phyloP scores from a whole-genome alignment of 1,139 yeast genomes.

The Debaryomyces robertsiae region DNA sequence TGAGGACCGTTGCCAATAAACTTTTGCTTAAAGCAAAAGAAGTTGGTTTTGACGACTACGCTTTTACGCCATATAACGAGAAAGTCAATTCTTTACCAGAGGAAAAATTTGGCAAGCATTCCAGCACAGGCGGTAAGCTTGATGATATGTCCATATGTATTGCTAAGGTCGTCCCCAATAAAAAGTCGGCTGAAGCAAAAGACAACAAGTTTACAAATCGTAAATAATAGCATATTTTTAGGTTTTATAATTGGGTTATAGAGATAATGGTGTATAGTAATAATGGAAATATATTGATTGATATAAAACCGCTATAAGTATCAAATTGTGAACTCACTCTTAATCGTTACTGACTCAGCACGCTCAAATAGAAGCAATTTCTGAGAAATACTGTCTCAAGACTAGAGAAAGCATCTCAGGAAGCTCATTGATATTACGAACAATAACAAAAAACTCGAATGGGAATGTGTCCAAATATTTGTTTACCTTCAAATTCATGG shows the following conservation, averaged over 20 bases:
- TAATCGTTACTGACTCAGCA: no score
- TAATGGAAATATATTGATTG: no score
- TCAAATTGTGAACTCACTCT: no score
- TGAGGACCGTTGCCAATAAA: conserved; percentile 43
- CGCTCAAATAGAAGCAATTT: conserved; percentile 41
- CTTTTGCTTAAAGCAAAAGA: conserved; percentile 49
- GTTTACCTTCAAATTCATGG: conserved; percentile 71
- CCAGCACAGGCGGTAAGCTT: conserved; percentile 54
- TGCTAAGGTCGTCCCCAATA: conserved; percentile 42
- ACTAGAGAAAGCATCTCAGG: conserved; percentile 91
- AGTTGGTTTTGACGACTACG: conserved; percentile 56
- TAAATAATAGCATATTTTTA: background rate
- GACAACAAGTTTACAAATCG: no score
- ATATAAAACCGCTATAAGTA: no score
- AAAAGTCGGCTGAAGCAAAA: no score
- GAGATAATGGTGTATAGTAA: conserved; percentile 1
- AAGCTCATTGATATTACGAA: conserved; percentile 81
- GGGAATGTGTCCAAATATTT: conserved; percentile 93
- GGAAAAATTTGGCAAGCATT: conserved; percentile 31
- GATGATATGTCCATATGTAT: conserved; percentile 59
- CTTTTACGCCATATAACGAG: conserved; percentile 58
- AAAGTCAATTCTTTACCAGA: conserved; percentile 49
- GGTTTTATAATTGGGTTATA: conserved; percentile 1
- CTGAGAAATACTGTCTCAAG: conserved; percentile 88
- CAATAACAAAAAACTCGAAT: conserved; percentile 94